phyloP scores from a whole-genome alignment of 495 filamentous ascomycete genomes.

The Rostrohypoxylon terebratum region DNA sequence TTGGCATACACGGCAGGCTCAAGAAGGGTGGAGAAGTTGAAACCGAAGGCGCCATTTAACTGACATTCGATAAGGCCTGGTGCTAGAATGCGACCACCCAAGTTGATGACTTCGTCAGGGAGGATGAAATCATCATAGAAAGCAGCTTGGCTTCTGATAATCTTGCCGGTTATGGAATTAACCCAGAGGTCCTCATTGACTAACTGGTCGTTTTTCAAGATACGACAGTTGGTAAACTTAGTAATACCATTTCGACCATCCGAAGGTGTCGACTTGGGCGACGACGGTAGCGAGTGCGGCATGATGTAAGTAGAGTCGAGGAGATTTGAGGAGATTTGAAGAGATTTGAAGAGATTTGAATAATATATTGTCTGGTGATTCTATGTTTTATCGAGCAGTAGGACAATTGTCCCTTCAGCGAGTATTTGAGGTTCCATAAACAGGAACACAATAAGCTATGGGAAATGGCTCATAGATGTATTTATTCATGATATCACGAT shows the following conservation, averaged over 20 bases:
- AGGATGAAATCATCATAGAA: slow-evolving; percentile 77
- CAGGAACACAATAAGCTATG: slow-evolving; percentile 34
- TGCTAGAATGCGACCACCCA: slow-evolving; percentile 80
- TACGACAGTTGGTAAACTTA: slow-evolving; percentile 85
- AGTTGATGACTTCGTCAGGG: slow-evolving; percentile 72
- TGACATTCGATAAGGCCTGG: slow-evolving; percentile 89
- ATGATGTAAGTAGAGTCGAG: slow-evolving; percentile 29
- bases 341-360: neutral
- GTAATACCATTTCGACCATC: slow-evolving; percentile 67
- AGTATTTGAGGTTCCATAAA: slow-evolving; percentile 48
- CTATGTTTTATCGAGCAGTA: slow-evolving; percentile 49
- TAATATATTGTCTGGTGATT: slow-evolving; percentile 1
- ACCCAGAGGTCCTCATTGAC: slow-evolving; percentile 84
- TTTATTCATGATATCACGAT: slow-evolving; percentile 46
- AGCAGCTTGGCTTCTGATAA: slow-evolving; percentile 76
- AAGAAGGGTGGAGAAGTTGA: slow-evolving; percentile 82
- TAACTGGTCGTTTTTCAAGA: slow-evolving; percentile 71
- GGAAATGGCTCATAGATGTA: slow-evolving; percentile 42
- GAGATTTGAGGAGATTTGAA: neutral
- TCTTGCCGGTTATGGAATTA: slow-evolving; percentile 77
- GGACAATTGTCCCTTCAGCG: slow-evolving; percentile 42
- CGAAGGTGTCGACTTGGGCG: slow-evolving; percentile 47
- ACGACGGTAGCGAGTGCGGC: slow-evolving; percentile 52
- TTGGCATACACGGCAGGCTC: slow-evolving; percentile 75
- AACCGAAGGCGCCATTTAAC: slow-evolving; percentile 86